Conservation (phyloP, 2,329 filamentous ascomycete genomes). For the Alternaria hordeiaustralica region DNA sequence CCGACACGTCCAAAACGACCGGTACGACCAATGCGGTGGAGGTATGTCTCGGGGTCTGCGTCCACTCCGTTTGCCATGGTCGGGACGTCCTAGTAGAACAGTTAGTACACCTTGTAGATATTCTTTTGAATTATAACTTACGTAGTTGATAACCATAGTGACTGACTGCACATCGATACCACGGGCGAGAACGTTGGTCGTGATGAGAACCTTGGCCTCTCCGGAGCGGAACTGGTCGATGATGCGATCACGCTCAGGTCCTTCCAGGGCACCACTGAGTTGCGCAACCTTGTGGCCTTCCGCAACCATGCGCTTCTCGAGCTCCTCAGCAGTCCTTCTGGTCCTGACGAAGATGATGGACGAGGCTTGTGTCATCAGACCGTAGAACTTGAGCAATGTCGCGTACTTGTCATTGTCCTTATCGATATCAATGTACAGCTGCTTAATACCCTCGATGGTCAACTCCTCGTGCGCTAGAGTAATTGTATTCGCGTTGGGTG, state of each 20-base stretch:
- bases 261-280: constrained; percentile 87
- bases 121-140: constrained; percentile 34
- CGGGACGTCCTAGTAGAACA: constrained; percentile 54
- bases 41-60: constrained; percentile 92
- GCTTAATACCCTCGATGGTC: constrained; percentile 95
- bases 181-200: constrained; percentile 93
- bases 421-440: constrained; percentile 95
- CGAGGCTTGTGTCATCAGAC: constrained; percentile 93
- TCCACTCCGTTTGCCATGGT: constrained; percentile 63
- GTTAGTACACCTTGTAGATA: neutral
- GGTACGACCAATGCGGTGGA: constrained; percentile 96
- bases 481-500: constrained; percentile 84
- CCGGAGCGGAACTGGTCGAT: constrained; percentile 87
- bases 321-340: constrained; percentile 82
- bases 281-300: constrained; percentile 94
- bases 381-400: constrained; percentile 89
- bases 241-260: constrained; percentile 79
- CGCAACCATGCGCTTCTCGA: constrained; percentile 81
- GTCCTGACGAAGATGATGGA: constrained; percentile 99
- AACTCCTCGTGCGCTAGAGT: constrained; percentile 89
- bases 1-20: constrained; percentile 96
- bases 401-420: constrained; percentile 84
- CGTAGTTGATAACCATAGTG: constrained; percentile 98
- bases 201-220: constrained; percentile 93
- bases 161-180: constrained; percentile 93